phyloP scores from a whole-genome alignment of 768 basidiomycete species.

The Lactifluus pinguis region DNA sequence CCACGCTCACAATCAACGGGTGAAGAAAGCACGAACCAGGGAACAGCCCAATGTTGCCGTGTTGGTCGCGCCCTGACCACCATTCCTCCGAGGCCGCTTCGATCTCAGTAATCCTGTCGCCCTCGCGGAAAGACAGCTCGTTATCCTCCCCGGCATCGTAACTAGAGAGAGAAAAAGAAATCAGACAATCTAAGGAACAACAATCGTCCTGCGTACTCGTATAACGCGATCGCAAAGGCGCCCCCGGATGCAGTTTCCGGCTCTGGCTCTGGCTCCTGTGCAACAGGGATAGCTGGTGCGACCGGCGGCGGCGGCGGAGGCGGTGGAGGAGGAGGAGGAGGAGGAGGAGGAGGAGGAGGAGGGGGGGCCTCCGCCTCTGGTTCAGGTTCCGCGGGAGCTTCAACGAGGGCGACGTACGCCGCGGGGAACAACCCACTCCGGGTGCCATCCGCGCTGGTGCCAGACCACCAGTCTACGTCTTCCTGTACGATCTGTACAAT shows the following conservation, averaged over 20 bases:
- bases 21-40: conserved; percentile 43
- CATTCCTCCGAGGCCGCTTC: conserved; percentile 81
- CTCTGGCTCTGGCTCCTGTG: conserved; percentile 34
- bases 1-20: not conserved
- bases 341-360: conserved; percentile 48
- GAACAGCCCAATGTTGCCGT: conserved; percentile 60
- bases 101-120: conserved; percentile 69
- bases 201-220: conserved; percentile 44
- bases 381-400: conserved; percentile 32
- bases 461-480: conserved; percentile 91
- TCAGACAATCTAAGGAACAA: conserved; percentile 1
- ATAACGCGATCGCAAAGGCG: conserved; percentile 52
- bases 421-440: conserved; percentile 83
- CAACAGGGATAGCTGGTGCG: conserved; percentile 34
- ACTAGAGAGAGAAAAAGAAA: conserved; percentile 30
- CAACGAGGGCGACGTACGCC: conserved; percentile 79
- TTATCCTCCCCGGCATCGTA: conserved; percentile 91
- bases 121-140: conserved; percentile 78
- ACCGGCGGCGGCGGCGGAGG: conserved; percentile 32
- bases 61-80: conserved; percentile 64
- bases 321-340: conserved; percentile 30
- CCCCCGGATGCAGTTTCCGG: conserved; percentile 44
- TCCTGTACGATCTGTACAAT: conserved; percentile 77
- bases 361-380: conserved; percentile 43
- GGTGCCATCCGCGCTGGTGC: conserved; percentile 51